A percentile compares a stretch with the other conserved stretches of the same genome.
Conservation (phyloP, 768 basidiomycete species). For the Pisolithus marmoratus region DNA sequence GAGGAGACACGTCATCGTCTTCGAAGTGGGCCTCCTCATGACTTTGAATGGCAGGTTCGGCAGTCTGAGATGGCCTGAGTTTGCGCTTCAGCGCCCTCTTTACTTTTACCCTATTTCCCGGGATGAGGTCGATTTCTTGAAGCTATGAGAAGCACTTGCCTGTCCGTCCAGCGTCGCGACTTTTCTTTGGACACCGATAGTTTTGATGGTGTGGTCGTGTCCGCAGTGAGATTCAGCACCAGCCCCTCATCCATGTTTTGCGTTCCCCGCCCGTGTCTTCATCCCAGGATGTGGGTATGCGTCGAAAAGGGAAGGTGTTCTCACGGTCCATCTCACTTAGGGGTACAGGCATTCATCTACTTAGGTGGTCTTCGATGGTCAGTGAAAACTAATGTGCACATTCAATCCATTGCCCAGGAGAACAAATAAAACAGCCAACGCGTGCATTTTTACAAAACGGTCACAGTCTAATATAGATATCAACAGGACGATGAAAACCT, state of each 20-base stretch:
- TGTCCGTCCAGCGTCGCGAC: conserved; percentile 72
- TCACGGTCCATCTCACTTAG: too few relatives aligned
- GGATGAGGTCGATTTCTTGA: conserved; percentile 1
- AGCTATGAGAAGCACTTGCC: conserved; percentile 37
- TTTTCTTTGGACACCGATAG: conserved; percentile 35
- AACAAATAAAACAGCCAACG: too few relatives aligned
- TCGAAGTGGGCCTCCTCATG: conserved; percentile 13
- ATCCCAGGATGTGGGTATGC: too few relatives aligned
- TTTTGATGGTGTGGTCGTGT: conserved; percentile 25
- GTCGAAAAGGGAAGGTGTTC: too few relatives aligned
- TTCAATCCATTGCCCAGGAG: too few relatives aligned
- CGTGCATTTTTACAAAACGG: not conserved
- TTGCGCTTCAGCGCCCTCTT: conserved; percentile 67
- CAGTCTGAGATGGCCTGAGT: conserved; percentile 25
- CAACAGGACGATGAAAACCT: conserved; percentile 42
- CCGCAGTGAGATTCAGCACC: conserved; percentile 62
- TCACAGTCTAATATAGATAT: conserved; percentile 2
- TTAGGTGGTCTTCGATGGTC: too few relatives aligned
- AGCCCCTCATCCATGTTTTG: conserved; percentile 63
- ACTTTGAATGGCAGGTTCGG: conserved; percentile 3
- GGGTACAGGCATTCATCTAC: too few relatives aligned
- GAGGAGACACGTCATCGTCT: conserved; percentile 19
- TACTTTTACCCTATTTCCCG: conserved; percentile 54
- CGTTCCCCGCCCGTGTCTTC: too few relatives aligned
- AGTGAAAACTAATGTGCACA: too few relatives aligned